phyloP scores from a whole-genome alignment of 1,284 basidiomycete genomes.

The Chondrostereum purpureum region DNA sequence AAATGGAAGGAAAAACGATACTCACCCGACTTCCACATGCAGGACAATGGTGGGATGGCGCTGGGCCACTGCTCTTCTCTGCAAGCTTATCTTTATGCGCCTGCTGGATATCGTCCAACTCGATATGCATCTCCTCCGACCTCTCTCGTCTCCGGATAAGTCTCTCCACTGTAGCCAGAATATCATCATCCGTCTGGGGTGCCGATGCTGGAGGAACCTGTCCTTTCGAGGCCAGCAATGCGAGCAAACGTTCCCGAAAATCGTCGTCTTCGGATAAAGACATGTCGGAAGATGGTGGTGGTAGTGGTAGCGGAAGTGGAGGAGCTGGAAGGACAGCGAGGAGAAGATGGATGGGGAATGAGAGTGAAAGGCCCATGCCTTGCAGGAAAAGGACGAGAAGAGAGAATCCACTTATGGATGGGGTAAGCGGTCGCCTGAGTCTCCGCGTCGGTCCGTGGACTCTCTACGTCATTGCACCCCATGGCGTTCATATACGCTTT shows the following conservation, averaged over 20 bases:
- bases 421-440: not conserved
- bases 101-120: not conserved
- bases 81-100: not conserved
- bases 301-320: not conserved
- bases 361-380: not conserved
- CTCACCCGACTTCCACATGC: not conserved
- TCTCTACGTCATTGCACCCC: not conserved
- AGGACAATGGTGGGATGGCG: not conserved
- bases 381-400: not conserved
- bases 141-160: not conserved
- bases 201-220: not conserved
- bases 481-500: not conserved
- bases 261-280: not conserved
- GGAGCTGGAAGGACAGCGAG: not conserved
- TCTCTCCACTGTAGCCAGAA: not conserved
- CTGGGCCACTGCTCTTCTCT: not conserved
- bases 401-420: not conserved
- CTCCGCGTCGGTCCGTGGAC: not conserved
- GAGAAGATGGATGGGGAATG: not conserved
- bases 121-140: not conserved
- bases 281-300: not conserved
- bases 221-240: not conserved
- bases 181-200: not conserved
- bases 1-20: not conserved
- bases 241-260: not conserved